Evolutionary conservation across 2,329 filamentous ascomycete genomes (phyloP), one percentile per base, ranked within the genome.

Genomic region (Hawksworthiomyces lignivorus): DNA sequence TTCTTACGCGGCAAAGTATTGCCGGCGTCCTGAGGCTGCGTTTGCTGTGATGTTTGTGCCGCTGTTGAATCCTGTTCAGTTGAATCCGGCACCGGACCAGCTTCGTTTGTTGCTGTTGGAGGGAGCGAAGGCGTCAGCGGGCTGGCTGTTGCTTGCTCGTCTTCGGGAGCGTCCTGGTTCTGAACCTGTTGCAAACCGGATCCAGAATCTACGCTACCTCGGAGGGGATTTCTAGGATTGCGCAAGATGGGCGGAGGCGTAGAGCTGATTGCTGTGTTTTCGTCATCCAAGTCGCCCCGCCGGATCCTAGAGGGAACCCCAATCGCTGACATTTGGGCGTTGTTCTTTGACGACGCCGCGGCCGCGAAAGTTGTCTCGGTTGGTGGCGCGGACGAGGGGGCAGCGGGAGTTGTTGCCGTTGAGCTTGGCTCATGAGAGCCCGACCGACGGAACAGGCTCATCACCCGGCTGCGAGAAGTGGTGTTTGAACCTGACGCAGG

Each of bases 191-290:
- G n/a, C n/a, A n/a, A n/a, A 6, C 15, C 2, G 7, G n/a, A 17
- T 5, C 21, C 18, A 1, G 31, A 7, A 6, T 49, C 46, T 2
- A 50, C 47, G 39, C 37, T 55, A 20, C 48, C 44, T 5, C 39
- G 32, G 15, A 22, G 35, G 11, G 30, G 26, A 22, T 28, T 45
- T 45, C 52, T 42, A 1, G 50, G 59, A 38, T 68, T 71, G 14
- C 73, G 63, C 61, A 69, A 57, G 38, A 78, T 78, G 2, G 74
- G 74, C 5, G 74, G 74, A 4, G 74, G 74, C 7, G 74, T 78
- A 1, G 72, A 69, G 22, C 73, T 68, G 2, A 61, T 55, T 4
- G 64, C 24, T 0, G 11, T 21, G 28, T 14, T 55, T 2, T 47
- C 45, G 9, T 72, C 69, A 4, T 71, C 68, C 0, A 56, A 44